Base-by-base conservation (phyloP, 805 yeast genomes). In the Candida germanica region DNA sequence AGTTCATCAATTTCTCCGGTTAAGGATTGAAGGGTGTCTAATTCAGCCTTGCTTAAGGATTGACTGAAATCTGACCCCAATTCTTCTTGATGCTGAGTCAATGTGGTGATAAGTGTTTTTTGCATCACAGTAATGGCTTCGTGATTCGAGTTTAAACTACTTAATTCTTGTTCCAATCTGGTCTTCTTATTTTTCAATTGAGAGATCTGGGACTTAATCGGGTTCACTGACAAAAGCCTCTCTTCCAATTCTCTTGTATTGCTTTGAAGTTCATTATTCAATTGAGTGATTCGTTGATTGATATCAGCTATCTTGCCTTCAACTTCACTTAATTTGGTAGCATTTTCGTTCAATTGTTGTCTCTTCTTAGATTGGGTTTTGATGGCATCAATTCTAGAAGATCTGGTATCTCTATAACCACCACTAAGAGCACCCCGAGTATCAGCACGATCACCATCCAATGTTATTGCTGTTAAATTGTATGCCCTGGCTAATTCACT, bases 401-500 rank as follows among this genome's bases (percentile, higher is more conserved):
- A 51, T 40, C 75, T 75, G 47, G 70, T 74, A 48, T 86, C 93
- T 47, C 85, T 74, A 50, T 74, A 87, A 32, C 98, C 98, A 59
- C 98, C 98, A 16, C 87, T 79, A 29, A 93, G 58, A 2, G 83
- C 84, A 58, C 98, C 98, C 46, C 71, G 77, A 31, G 77, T 79
- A 48, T 87, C 94, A 33, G 87, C 87, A 45, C 87, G 69, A 54
- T 93, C 98, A 47, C 98, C 98, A 56, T 87, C 95, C 12, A 91
- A 63, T 0, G 98, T 93, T 11, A 93, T 83, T 1, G 95, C 85
- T 48, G 76, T 80, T 16, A 89, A 60, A 20, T 76, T 74, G 54
- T 68, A 75, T 7, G 64, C 58, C 31, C 75, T 74, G 0, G 95
- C 80, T 19, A 84, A 61, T 46, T 79, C 81, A 2, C 80, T 68